Conservation (phyloP, 2,329 filamentous ascomycete species). For the Penicillium thymicola region DNA sequence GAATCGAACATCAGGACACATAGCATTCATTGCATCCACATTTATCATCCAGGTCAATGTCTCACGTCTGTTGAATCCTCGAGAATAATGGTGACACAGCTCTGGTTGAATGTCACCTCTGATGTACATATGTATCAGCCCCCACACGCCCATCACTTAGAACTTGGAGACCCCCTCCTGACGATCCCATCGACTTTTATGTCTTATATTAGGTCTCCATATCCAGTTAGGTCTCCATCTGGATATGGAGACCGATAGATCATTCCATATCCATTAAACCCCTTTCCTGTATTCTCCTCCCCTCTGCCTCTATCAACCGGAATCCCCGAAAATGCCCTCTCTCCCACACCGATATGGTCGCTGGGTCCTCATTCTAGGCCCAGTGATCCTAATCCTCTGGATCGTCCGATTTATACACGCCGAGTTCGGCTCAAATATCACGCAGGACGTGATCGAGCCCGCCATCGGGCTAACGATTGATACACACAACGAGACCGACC, state of each 20-base stretch:
- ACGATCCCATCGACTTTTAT: background rate
- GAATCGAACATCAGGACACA: background rate
- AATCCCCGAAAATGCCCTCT: slow-evolving; percentile 9
- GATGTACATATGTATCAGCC: slow-evolving; percentile 1
- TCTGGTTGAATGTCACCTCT: background rate
- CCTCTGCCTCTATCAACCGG: background rate
- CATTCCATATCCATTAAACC: background rate
- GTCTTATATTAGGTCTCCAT: background rate
- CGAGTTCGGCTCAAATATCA: slow-evolving; percentile 1
- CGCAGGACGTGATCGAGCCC: slow-evolving; percentile 9
- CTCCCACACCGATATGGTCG: slow-evolving; percentile 23
- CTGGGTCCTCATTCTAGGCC: slow-evolving; percentile 16
- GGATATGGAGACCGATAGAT: slow-evolving; percentile 4
- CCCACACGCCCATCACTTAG: slow-evolving; percentile 10
- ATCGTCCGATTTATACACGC: slow-evolving; percentile 15
- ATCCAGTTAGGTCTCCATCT: slow-evolving; percentile 2
- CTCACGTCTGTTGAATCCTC: background rate
- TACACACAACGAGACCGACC: background rate
- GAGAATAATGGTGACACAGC: slow-evolving; percentile 7
- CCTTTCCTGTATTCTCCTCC: slow-evolving; percentile 19
- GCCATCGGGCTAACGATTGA: background rate
- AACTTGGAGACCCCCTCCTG: slow-evolving; percentile 3
- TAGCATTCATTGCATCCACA: too few relatives aligned
- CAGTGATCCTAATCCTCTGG: slow-evolving; percentile 12
- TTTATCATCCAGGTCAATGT: background rate